These are phyloP conservation scores for Russula lepida DNA, from an alignment of 768 basidiomycete genomes.

Conservation along the genomic window DNA sequence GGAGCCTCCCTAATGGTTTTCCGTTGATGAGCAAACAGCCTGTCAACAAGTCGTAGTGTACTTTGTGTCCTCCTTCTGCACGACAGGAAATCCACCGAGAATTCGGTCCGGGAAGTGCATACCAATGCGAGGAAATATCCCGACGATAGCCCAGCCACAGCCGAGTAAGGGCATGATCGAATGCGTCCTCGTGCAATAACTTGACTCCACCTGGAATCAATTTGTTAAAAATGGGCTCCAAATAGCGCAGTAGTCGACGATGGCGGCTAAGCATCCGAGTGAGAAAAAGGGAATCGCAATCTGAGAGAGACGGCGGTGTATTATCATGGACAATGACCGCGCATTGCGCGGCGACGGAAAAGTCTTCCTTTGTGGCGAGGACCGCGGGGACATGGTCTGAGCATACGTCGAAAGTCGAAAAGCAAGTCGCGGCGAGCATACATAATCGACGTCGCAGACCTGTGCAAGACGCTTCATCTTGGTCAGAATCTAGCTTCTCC, in stretches of 20 bases:
- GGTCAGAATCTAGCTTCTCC: background rate
- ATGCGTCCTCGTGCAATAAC: background rate
- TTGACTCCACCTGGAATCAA: background rate
- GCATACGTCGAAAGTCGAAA: slow-evolving; percentile 11
- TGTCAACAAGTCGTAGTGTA: slow-evolving; percentile 35
- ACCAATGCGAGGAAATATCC: background rate
- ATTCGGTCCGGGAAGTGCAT: background rate
- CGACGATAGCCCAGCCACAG: background rate
- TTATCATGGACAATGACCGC: slow-evolving; percentile 12
- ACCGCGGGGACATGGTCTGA: background rate
- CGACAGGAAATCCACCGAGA: slow-evolving; percentile 4
- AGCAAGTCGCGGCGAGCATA: slow-evolving; percentile 5
- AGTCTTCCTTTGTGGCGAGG: background rate
- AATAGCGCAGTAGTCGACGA: background rate
- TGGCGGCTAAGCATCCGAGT: slow-evolving; percentile 1
- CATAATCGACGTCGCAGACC: slow-evolving; percentile 1
- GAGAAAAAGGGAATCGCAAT: background rate
- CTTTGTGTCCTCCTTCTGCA: background rate
- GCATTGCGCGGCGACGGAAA: slow-evolving; percentile 9
- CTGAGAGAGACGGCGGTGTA: background rate
- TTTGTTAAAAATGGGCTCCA: slow-evolving; percentile 3
- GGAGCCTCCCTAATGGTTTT: slow-evolving; percentile 33
- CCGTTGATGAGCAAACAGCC: slow-evolving; percentile 38
- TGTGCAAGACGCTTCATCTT: background rate
- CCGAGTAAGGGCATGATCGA: background rate